These are phyloP conservation scores for Friedmanniomyces simplex DNA, from an alignment of 495 filamentous ascomycete species.

Conservation along the genomic window DNA sequence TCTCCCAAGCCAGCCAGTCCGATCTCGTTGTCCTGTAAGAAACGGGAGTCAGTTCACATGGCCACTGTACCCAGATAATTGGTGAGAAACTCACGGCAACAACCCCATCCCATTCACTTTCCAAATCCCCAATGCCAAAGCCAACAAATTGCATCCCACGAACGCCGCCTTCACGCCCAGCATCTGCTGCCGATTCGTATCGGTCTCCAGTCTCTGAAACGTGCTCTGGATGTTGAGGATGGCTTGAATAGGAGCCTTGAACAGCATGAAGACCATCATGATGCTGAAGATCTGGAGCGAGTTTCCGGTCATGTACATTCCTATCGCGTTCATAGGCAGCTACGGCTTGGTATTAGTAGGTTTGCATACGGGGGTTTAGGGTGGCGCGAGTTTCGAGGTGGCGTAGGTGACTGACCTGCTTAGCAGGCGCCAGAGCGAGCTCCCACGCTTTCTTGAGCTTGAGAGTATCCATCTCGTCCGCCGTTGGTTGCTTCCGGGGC, in stretches of 20 bases:
- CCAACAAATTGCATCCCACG: constrained; percentile 71
- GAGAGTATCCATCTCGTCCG: constrained; percentile 80
- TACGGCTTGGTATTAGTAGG: too few relatives aligned
- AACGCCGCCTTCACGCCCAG: constrained; percentile 76
- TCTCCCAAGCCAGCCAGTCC: constrained; percentile 95
- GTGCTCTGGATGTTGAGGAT: constrained; percentile 65
- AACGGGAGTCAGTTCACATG: background rate
- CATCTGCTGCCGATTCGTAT: constrained; percentile 60
- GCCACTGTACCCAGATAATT: too few relatives aligned
- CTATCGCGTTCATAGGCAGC: constrained; percentile 76
- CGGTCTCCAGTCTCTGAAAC: constrained; percentile 81
- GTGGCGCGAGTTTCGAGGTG: background rate
- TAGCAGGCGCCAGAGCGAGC: constrained; percentile 84
- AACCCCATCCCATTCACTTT: constrained; percentile 96
- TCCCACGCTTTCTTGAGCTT: constrained; percentile 99
- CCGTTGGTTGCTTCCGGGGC: constrained; percentile 46
- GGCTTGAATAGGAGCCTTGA: constrained; percentile 89
- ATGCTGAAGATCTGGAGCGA: constrained; percentile 98
- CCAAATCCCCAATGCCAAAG: constrained; percentile 81
- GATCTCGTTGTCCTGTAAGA: constrained; percentile 68
- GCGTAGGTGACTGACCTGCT: constrained; percentile 46
- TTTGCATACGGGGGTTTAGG: background rate
- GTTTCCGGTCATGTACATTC: constrained; percentile 99
- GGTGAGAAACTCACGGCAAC: constrained; percentile 77
- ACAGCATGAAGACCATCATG: constrained; percentile 99